Conservation (phyloP, 164 flowering plant genomes). For the Nymphaea thermarum region DNA sequence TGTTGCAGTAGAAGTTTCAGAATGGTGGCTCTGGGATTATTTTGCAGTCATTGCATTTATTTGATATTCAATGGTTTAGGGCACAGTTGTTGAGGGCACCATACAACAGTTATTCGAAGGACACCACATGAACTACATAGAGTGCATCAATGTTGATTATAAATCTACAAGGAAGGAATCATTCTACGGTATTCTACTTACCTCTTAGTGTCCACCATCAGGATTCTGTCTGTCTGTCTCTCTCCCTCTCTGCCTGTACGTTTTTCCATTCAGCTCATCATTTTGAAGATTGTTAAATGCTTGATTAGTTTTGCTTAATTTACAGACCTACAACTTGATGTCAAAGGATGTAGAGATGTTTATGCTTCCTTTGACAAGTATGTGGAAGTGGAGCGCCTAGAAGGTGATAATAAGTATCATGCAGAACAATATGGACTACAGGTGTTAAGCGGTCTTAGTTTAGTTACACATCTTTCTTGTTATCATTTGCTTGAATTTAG, state of each 20-base stretch:
- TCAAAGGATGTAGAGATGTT: slow-evolving; percentile 64
- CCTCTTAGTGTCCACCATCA: background rate
- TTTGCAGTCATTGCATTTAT: background rate
- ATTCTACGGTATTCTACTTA: slow-evolving; percentile 40
- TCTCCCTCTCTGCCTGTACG: no score
- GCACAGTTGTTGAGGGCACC: slow-evolving; percentile 74
- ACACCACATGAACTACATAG: slow-evolving; percentile 60
- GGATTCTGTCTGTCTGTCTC: no score
- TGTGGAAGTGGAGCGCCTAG: slow-evolving; percentile 63
- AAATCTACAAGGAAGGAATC: slow-evolving; percentile 57
- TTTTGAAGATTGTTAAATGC: no score
- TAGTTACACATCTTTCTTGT: background rate
- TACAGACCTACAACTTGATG: slow-evolving; percentile 61
- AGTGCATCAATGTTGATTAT: slow-evolving; percentile 62
- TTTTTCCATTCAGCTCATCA: background rate
- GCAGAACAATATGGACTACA: slow-evolving; percentile 58
- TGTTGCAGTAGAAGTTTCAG: background rate
- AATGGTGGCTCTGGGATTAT: background rate
- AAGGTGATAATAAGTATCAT: slow-evolving; percentile 62
- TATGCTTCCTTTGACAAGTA: slow-evolving; percentile 73
- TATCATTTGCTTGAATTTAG: background rate
- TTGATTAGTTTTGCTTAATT: background rate
- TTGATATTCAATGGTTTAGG: slow-evolving; percentile 19
- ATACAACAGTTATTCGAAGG: slow-evolving; percentile 71
- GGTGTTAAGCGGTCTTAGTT: slow-evolving; percentile 18